Conservation (phyloP, 441 rosid genomes). For the Adansonia grandidieri region DNA sequence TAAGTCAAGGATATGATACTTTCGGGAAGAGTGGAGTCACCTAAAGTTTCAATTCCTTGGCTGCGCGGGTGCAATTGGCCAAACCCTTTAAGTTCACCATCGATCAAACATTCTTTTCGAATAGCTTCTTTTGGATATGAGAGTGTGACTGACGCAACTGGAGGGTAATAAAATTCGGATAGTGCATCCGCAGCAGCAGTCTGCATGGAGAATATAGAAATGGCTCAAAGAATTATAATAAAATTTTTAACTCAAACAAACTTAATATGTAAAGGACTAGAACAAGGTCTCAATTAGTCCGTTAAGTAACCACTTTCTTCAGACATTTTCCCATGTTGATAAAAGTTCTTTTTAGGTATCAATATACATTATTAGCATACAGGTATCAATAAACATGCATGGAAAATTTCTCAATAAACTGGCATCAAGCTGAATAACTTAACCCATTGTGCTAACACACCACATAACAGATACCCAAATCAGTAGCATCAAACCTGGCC, state of each 20-base stretch:
- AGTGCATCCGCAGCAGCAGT: constrained; percentile 78
- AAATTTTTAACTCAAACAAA: neutral
- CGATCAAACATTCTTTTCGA: constrained; percentile 70
- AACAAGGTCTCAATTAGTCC: neutral
- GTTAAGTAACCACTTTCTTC: constrained; percentile 2
- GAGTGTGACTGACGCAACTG: constrained; percentile 91
- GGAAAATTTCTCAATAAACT: constrained; percentile 12
- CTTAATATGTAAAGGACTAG: neutral
- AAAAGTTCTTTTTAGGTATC: neutral
- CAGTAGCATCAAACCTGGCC: constrained; percentile 5
- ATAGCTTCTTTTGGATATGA: constrained; percentile 92
- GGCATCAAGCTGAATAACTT: neutral
- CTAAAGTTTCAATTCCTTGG: constrained; percentile 96
- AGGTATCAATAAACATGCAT: neutral
- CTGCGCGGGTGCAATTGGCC: constrained; percentile 97
- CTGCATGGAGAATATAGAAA: constrained; percentile 42
- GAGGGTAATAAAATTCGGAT: constrained; percentile 86
- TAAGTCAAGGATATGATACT: constrained; percentile 9
- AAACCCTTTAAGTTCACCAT: constrained; percentile 91
- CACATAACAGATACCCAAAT: neutral
- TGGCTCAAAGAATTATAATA: constrained; percentile 2
- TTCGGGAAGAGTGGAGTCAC: constrained; percentile 37
- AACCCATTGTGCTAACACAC: neutral
- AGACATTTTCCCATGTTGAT: constrained; percentile 13
- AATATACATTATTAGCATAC: neutral